Evolutionary conservation across 352 stramenopile genomes (phyloP), one percentile per base, ranked within the genome.

Genomic region (Globisporangium echinulatum): DNA sequence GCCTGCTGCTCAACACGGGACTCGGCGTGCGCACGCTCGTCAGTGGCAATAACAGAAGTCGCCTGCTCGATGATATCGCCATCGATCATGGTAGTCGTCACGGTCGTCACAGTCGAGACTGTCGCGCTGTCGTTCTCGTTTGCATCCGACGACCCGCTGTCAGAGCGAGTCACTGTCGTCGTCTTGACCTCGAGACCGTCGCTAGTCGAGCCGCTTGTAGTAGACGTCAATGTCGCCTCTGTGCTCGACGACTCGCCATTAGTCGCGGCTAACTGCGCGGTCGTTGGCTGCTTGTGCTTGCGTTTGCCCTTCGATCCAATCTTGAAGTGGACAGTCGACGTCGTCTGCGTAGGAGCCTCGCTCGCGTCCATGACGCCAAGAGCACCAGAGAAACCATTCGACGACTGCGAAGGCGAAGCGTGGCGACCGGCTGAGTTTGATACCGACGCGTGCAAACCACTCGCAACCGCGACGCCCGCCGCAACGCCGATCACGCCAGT

Each of bases 151-250:
- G 25, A 33, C 25, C 25, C 25, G 25, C 25, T 33, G 25, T 33
- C 25, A 33, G 25, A 33, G 25, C 2, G 25, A 33, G 39, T 13
- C 39, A 43, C 39, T 43, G 39, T 43, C 17, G 60, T 55, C 49
- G 60, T 66, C 60, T 60, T 60, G 60, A 43, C 60, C 60, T 56
- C 53, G 53, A 60, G 53, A 40, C 60, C 61, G 60, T 55, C 60
- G 48, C 61, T 53, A 15, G 38, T 66, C 53, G 44, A 50, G 61
- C 52, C 60, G 60, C 53, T 61, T 57, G 52, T 61, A 54, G 53
- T 60, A 52, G 47, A 53, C 61, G 53, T 66, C 46, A 19, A 13
- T 25, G 46, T 50, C 46, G 46, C 57, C 39, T 61, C 60, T 13
- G 15, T 42, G 33, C 47, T 37, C 7, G 58, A 58, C 51, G 55